These are phyloP conservation scores for Trypanosoma mega DNA, from an alignment of 208 protist species.

Conservation along the genomic window DNA sequence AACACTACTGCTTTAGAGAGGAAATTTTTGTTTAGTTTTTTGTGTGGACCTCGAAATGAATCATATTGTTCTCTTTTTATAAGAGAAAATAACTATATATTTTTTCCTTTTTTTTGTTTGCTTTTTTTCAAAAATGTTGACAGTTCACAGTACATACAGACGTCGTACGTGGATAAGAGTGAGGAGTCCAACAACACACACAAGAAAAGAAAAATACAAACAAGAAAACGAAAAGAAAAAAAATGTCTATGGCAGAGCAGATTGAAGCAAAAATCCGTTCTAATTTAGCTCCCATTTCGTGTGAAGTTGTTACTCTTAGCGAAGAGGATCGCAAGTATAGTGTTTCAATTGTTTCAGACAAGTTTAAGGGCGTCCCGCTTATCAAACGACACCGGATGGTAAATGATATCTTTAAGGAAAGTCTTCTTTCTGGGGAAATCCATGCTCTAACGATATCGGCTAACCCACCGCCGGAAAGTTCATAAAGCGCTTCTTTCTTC, in stretches of 20 bases:
- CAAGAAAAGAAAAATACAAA: constrained; percentile 1
- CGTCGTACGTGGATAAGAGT: too few species aligned
- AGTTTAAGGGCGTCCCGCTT: constrained; percentile 53
- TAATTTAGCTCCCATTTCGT: constrained; percentile 31
- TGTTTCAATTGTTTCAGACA: constrained; percentile 47
- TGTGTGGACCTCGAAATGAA: background rate
- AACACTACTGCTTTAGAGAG: background rate
- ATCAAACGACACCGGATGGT: constrained; percentile 72
- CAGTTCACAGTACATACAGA: too few species aligned
- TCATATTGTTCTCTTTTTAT: constrained; percentile 16
- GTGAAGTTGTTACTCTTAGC: constrained; percentile 50
- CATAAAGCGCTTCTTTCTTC: constrained; percentile 21
- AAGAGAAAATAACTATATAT: constrained; percentile 1
- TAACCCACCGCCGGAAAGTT: constrained; percentile 33
- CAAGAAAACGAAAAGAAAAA: constrained; percentile 4
- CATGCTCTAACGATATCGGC: constrained; percentile 73
- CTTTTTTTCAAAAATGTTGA: background rate
- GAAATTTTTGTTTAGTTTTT: constrained; percentile 7
- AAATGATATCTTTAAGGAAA: constrained; percentile 69
- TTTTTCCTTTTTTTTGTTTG: constrained; percentile 10
- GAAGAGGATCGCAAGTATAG: constrained; percentile 62
- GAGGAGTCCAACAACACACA: too few species aligned
- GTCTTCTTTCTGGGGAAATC: constrained; percentile 64
- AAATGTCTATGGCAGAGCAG: constrained; percentile 24
- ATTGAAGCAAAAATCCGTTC: constrained; percentile 40